Evolutionary conservation across 2,329 filamentous ascomycete species (phyloP), one percentile per base, ranked within the genome.

Genomic region (Colletotrichum phormii): DNA sequence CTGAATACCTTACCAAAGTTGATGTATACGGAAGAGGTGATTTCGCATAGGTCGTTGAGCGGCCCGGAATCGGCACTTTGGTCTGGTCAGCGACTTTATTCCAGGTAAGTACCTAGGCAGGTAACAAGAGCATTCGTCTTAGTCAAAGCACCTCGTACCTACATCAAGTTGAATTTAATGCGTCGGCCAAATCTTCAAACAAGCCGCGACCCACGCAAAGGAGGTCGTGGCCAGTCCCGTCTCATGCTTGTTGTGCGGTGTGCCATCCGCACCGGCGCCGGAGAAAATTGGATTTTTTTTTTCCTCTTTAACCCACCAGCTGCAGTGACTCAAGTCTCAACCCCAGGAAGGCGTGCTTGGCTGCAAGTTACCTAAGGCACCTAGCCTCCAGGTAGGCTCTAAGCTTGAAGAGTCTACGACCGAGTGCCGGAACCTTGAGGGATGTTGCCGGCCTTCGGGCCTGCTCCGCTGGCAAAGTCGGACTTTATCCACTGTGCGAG

Each of bases 1-100:
- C 26, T 29, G 26, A 29, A 29, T 29, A 29, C 26, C 26, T 29
- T 29, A 29, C 26, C 26, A 3, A 29, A 29, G 26, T 29, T 29
- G 26, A 29, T 29, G 26, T 29, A 29, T 29, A 29, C 26, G 4
- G 26, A 5, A 29, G 26, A 29, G 26, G 26, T 37, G 42, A 49
- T n/a, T 7, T n/a, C 42, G 42, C 42, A 22, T n/a, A n/a, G 42
- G 18, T 49, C 18, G 31, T 37, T 13, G 12, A 37, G 15, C 26
- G 51, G 51, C 42, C 68, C 57, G 64, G 29, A 58, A 62, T 29
- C 57, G 64, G 64, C 64, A 62, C 55, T 35, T n/a, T 61, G 31
- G 49, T 57, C 54, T 24, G n/a, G 12, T 35, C 12, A n/a, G 31
- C 12, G 7, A 33, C 18, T 12, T 51, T 24, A 7, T 31, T 26